Evolutionary conservation across 495 filamentous ascomycete genomes (phyloP), one percentile per base, ranked within the genome.

Genomic region (Geopyxis carbonaria): DNA sequence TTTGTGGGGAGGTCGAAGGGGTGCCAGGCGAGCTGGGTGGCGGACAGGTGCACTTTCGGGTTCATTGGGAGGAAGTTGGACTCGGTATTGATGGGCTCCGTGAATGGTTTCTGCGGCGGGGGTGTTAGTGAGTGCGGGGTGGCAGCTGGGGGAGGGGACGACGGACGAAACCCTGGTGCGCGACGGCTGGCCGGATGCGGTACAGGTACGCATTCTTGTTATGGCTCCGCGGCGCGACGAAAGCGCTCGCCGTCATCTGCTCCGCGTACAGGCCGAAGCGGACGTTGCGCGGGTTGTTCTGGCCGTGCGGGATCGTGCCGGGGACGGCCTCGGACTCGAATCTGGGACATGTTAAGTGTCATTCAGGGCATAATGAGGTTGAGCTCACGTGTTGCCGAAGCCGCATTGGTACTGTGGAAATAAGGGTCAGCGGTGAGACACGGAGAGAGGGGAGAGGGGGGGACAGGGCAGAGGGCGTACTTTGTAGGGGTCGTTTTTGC

Each of bases 131-230:
- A 16, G 34, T 14, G 13, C 31, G 15, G 47, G 41, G n/a, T n/a
- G n/a, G n/a, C n/a, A n/a, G n/a, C n/a, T n/a, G n/a, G n/a, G n/a
- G n/a, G n/a, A n/a, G n/a, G 5, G 51, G 38, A 11, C 64, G 58
- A 0, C 68, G 58, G 19, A 65, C 49, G 56, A 89, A 91, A 32
- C 76, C 72, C 43, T 72, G 69, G 53, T 93, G 84, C 2, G 81
- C 68, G 28, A 80, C 81, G 0, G 80, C 71, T 21, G 84, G 84
- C 15, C 91, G 65, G 44, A 91, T 80, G 10, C 84, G 71, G 56
- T 93, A 91, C 10, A 91, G 74, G 83, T 84, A 93, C 31, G 83
- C 69, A 52, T 92, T 84, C 55, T 77, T 72, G 62, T 91, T 93
- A 57, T 89, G 79, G 59, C 75, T 69, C 15, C 84, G 70, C 1